phyloP scores from a whole-genome alignment of 163 green algal species.

The Scenedesmus sp. region DNA sequence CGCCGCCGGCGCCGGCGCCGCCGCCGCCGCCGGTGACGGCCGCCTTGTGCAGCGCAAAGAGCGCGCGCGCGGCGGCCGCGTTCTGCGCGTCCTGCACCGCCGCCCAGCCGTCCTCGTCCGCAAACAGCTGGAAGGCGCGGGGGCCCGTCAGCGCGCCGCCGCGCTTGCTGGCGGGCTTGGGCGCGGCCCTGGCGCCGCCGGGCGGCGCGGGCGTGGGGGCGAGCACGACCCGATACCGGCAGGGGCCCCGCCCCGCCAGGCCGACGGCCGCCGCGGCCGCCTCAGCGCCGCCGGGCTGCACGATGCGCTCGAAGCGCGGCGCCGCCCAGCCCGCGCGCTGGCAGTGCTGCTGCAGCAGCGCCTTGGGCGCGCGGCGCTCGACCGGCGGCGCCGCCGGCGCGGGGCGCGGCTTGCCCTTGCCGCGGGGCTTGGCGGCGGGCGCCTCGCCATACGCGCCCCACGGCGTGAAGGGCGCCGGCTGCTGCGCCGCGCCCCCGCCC shows the following conservation, averaged over 20 bases:
- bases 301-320: constrained; percentile 76
- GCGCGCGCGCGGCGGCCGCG: constrained; percentile 73
- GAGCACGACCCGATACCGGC: constrained; percentile 66
- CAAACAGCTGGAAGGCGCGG: constrained; percentile 40
- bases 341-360: constrained; percentile 88
- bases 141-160: neutral
- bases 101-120: constrained; percentile 57
- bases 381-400: neutral
- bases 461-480: constrained; percentile 4
- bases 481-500: constrained; percentile 22
- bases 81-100: constrained; percentile 87
- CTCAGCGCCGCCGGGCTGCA: constrained; percentile 40
- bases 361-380: constrained; percentile 68
- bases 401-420: constrained; percentile 3
- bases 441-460: constrained; percentile 31
- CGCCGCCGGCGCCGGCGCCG: constrained; percentile 4
- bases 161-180: neutral
- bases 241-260: too few relatives aligned
- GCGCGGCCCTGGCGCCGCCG: too few relatives aligned
- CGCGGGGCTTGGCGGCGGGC: neutral
- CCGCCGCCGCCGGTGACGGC: constrained; percentile 25
- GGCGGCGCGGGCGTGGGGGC: constrained; percentile 7
- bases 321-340: constrained; percentile 71
- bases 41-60: constrained; percentile 68
- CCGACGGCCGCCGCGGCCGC: too few relatives aligned